Base-by-base conservation (phyloP, 1,284 basidiomycete species). In the Ustilago loliicola region DNA sequence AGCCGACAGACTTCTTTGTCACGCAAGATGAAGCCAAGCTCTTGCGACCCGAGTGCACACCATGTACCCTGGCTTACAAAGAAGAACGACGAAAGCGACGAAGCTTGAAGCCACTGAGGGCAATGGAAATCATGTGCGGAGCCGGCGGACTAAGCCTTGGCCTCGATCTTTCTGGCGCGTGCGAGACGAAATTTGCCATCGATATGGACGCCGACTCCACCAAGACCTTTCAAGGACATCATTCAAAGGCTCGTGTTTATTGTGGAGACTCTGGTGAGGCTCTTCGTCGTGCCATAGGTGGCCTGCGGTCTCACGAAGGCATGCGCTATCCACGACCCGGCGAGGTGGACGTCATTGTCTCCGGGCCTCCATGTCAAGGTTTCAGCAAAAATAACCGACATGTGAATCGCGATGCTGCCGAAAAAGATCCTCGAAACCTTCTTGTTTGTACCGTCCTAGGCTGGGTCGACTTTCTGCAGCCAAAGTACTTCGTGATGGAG, bases 331-430 rank as follows among this genome's bases (percentile, higher is more conserved):
- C 75, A 1, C 40, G 32, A 21, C 64, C 42, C 1, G 75, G 67
- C 25, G 30, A 78, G 2, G 56, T 78, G 15, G 75, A 78, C 25
- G 15, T 78, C 0, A 65, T 78, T 21, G 34, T 54, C 1, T 71
- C 66, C 1, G 75, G 75, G 2, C 75, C 75, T 3, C 75, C 75
- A 1, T 78, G 75, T 30, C 75, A 78, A 23, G 75, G 75, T 0
- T 70, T 74, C 47, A 73, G 71, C 29, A n/a, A 47, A 9, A 57
- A 51, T 42, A 78, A 78, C 19, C 56, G 47, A 3, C n/a, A 15
- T 8, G 70, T 71, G 0, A 4, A 30, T 6, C 54, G 52, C 3
- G 66, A 68, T 9, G 56, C 61, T 6, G 68, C 69, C 3, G 57
- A 72, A 2, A 15, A 63, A 13, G 75, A 77, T 34, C 38, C 60